phyloP scores from a whole-genome alignment of 805 yeast species.

The Metschnikowia lachancei region DNA sequence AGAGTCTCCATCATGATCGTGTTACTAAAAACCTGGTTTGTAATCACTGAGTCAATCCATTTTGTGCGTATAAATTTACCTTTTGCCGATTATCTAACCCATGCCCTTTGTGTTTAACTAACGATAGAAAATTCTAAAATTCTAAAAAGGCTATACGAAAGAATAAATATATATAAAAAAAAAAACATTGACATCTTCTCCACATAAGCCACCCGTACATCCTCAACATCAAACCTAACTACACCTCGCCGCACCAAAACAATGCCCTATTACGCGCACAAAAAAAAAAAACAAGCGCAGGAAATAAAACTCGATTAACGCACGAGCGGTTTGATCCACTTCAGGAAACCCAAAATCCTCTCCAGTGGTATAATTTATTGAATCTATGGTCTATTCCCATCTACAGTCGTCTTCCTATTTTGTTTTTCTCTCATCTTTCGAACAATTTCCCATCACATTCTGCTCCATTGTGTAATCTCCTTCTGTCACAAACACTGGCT shows the following conservation, averaged over 20 bases:
- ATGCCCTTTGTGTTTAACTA: too few relatives aligned
- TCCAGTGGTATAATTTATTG: neutral
- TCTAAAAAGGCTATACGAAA: too few relatives aligned
- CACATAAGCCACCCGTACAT: conserved; percentile 4
- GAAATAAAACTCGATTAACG: neutral
- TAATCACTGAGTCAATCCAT: too few relatives aligned
- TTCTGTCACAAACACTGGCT: neutral
- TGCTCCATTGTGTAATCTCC: neutral
- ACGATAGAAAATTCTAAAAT: too few relatives aligned
- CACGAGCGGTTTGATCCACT: conserved; percentile 4
- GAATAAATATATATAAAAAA: neutral
- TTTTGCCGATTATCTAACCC: too few relatives aligned
- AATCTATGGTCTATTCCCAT: neutral
- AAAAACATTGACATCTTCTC: neutral
- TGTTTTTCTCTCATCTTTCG: neutral
- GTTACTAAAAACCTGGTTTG: too few relatives aligned
- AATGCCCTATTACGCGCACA: conserved; percentile 4
- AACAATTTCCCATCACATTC: neutral
- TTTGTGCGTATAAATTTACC: too few relatives aligned
- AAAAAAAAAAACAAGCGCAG: conserved; percentile 4
- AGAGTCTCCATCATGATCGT: too few relatives aligned
- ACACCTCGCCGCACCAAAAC: conserved; percentile 10
- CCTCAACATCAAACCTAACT: conserved; percentile 1
- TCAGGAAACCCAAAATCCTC: neutral
- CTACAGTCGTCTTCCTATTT: neutral